Percentiles rank a stretch among this genome's conserved stretches.
Conservation (phyloP, 768 basidiomycete species). For the Gymnopilus junonius region DNA sequence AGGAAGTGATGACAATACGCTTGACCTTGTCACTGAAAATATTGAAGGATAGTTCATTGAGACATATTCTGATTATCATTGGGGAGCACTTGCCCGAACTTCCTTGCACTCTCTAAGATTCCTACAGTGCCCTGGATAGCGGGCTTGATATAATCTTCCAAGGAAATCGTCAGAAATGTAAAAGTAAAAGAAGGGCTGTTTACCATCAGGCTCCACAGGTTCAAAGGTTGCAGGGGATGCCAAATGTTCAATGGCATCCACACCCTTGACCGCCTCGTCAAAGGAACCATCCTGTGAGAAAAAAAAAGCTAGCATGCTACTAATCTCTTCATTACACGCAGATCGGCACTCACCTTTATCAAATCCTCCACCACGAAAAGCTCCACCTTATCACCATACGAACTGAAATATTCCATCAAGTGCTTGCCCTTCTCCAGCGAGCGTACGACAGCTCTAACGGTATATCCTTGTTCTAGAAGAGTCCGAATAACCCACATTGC, state of each 20-base stretch:
- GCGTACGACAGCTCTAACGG: constrained; percentile 71
- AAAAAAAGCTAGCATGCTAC: not conserved
- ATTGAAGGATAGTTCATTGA: not conserved
- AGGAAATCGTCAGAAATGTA: not conserved
- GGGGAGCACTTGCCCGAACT: not conserved
- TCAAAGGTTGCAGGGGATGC: constrained; percentile 63
- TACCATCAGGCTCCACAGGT: constrained; percentile 46
- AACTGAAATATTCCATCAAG: constrained; percentile 59
- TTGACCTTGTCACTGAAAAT: constrained; percentile 41
- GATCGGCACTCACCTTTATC: constrained; percentile 30
- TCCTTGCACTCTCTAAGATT: constrained; percentile 4
- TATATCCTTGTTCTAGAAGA: constrained; percentile 67
- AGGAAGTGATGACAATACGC: constrained; percentile 72
- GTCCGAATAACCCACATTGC: constrained; percentile 59
- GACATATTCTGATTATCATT: too few species aligned
- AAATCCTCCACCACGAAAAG: constrained; percentile 77
- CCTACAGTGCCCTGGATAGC: constrained; percentile 10
- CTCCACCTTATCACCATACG: constrained; percentile 63
- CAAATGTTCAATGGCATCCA: constrained; percentile 72
- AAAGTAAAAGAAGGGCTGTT: not conserved
- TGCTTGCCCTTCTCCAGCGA: constrained; percentile 59
- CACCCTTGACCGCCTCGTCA: constrained; percentile 76
- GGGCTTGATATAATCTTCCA: constrained; percentile 10
- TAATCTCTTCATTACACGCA: not conserved
- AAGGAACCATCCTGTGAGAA: constrained; percentile 65